These are phyloP conservation scores for Solanum sejunctum DNA, from an alignment of 257 asterid species.

Conservation along the genomic window DNA sequence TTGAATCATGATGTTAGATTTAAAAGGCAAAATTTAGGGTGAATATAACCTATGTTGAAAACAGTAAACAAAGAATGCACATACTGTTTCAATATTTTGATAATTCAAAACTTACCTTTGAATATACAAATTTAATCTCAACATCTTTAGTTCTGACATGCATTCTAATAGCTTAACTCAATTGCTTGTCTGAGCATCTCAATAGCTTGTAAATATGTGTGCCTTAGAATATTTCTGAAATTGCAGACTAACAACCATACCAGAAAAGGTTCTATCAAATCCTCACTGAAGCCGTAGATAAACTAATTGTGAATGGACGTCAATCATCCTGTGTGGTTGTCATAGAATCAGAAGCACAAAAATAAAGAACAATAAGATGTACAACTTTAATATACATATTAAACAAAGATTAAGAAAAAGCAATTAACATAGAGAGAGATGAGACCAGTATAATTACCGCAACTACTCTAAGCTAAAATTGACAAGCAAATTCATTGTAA, in stretches of 20 bases:
- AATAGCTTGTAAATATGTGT: neutral
- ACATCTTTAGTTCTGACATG: neutral
- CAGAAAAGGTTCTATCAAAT: neutral
- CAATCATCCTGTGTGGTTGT: too few species aligned
- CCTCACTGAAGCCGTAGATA: neutral
- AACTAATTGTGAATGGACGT: too few species aligned
- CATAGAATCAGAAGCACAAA: neutral
- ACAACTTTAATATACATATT: too few species aligned
- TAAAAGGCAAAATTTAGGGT: neutral
- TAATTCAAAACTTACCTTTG: too few species aligned
- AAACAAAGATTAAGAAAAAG: too few species aligned
- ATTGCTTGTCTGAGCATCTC: neutral
- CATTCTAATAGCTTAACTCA: neutral
- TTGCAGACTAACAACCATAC: too few species aligned
- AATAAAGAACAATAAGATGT: too few species aligned
- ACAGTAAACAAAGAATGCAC: neutral
- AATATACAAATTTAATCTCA: neutral
- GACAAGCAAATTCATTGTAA: too few species aligned
- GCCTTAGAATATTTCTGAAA: neutral
- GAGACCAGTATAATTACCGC: neutral
- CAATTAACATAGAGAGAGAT: neutral
- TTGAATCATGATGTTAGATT: too few species aligned
- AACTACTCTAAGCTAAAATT: too few species aligned
- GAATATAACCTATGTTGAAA: neutral
- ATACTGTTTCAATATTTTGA: too few species aligned